Evolutionary conservation across 2,329 filamentous ascomycete species (phyloP).

Genomic region (Calycina marina): DNA sequence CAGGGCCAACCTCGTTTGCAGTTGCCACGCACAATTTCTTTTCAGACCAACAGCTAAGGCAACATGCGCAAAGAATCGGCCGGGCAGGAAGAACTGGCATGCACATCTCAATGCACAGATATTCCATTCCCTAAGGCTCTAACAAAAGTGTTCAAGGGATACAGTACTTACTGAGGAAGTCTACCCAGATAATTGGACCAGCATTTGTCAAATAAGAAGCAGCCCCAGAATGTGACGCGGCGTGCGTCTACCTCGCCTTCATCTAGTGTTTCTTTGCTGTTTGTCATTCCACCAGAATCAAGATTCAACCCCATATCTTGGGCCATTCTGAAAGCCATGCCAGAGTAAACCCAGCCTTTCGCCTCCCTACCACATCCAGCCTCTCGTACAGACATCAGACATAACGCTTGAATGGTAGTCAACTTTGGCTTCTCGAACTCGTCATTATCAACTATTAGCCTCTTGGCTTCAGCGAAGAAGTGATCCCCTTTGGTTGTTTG

Average conservation of each 20-base stretch:
- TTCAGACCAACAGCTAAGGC: no score
- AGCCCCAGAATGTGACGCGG: conserved; percentile 92
- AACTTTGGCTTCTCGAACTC: conserved; percentile 82
- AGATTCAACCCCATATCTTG: conserved; percentile 86
- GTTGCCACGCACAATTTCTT: no score
- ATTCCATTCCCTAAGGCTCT: no score
- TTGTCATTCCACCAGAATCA: conserved; percentile 53
- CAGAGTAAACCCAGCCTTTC: conserved; percentile 96
- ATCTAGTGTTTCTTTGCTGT: conserved; percentile 44
- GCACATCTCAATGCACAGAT: no score
- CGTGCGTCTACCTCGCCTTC: conserved; percentile 82
- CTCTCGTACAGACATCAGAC: conserved; percentile 91
- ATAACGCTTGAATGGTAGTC: conserved; percentile 83
- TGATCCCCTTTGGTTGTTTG: conserved; percentile 83
- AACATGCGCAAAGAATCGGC: no score
- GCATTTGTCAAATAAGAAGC: conserved; percentile 96
- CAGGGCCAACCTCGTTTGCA: no score
- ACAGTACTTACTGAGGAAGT: conserved; percentile 76
- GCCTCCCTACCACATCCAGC: conserved; percentile 88
- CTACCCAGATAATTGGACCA: conserved; percentile 96
- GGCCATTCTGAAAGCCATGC: conserved; percentile 97
- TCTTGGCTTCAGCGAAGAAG: conserved; percentile 89
- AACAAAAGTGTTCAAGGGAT: no score
- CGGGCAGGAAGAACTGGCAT: no score
- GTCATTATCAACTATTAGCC: conserved; percentile 77